Percentiles rank a stretch among this genome's conserved stretches.
These are phyloP conservation scores for Bolboschoenoplectus hybrid DNA, from an alignment of 202 grass and related monocot species.

Conservation along the genomic window DNA sequence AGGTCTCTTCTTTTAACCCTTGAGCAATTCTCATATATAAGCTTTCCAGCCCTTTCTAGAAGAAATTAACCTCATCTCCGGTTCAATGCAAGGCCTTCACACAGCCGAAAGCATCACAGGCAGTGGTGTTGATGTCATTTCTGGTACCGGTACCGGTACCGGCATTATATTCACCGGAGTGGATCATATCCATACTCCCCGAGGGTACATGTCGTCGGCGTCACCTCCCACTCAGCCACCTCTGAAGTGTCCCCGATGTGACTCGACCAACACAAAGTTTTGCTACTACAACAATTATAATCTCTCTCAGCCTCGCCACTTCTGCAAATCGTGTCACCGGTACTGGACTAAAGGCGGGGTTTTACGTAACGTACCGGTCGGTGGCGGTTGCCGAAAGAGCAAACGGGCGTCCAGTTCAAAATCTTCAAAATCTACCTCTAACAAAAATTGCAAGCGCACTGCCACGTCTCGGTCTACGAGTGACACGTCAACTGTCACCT, in stretches of 20 bases:
- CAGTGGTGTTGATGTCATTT: not conserved
- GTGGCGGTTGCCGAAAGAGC: conserved; percentile 64
- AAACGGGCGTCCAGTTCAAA: conserved; percentile 49
- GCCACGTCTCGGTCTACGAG: not conserved
- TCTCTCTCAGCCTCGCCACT: conserved; percentile 42
- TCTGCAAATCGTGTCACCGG: conserved; percentile 71
- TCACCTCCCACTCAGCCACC: conserved; percentile 46
- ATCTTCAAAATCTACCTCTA: conserved; percentile 19
- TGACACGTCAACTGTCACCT: conserved; percentile 33
- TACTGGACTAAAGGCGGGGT: conserved; percentile 90
- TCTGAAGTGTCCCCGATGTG: conserved; percentile 73
- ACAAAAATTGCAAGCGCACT: conserved; percentile 1
- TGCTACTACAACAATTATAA: conserved; percentile 49
- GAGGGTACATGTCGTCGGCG: conserved; percentile 24
- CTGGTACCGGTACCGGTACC: not conserved
- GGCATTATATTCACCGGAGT: conserved; percentile 21
- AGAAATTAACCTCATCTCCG: not conserved
- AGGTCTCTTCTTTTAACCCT: not conserved
- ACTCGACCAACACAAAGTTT: conserved; percentile 58
- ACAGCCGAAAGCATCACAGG: conserved; percentile 15
- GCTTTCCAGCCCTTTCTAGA: conserved; percentile 5
- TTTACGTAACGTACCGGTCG: conserved; percentile 73
- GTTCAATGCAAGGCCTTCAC: conserved; percentile 26
- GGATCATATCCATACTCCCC: not conserved
- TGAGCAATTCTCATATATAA: not conserved